Conservation (phyloP, 2,329 filamentous ascomycete species). For the Alternaria conjuncta region DNA sequence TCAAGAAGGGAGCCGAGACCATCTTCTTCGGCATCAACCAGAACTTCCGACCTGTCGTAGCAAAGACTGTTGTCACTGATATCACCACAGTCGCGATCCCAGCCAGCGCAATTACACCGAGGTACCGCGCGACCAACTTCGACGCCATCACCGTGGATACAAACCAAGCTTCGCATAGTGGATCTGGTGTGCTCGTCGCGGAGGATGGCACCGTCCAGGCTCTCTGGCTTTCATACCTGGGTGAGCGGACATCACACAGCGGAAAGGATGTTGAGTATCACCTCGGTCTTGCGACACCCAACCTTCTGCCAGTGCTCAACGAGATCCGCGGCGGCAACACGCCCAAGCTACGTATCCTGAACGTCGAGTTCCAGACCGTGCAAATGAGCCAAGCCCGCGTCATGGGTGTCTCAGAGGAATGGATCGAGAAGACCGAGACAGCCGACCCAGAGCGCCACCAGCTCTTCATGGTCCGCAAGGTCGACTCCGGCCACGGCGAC, state of each 20-base stretch:
- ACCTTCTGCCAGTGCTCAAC: slow-evolving; percentile 84
- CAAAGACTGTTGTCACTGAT: slow-evolving; percentile 93
- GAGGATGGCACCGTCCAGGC: slow-evolving; percentile 93
- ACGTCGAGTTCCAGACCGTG: slow-evolving; percentile 92
- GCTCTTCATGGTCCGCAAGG: slow-evolving; percentile 97
- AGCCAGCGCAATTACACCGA: slow-evolving; percentile 86
- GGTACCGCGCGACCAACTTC: slow-evolving; percentile 93
- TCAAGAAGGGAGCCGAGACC: slow-evolving; percentile 91
- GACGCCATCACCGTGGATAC: slow-evolving; percentile 98
- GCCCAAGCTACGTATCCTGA: slow-evolving; percentile 86
- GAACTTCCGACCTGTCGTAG: slow-evolving; percentile 90
- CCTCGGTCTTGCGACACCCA: slow-evolving; percentile 86
- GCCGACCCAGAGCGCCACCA: slow-evolving; percentile 94
- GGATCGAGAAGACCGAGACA: slow-evolving; percentile 88
- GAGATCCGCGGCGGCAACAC: slow-evolving; percentile 81
- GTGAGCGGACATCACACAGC: slow-evolving; percentile 78
- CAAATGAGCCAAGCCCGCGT: slow-evolving; percentile 97
- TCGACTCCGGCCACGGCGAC: slow-evolving; percentile 68
- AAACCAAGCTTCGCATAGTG: slow-evolving; percentile 86
- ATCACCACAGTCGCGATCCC: slow-evolving; percentile 97
- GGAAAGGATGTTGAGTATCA: slow-evolving; percentile 96
- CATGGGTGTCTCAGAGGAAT: slow-evolving; percentile 95
- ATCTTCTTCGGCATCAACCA: slow-evolving; percentile 99
- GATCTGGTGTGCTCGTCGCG: slow-evolving; percentile 88
- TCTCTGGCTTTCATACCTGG: slow-evolving; percentile 95